phyloP scores from a whole-genome alignment of 225 moss, liverwort and hornwort species.

The Asterella californica region DNA sequence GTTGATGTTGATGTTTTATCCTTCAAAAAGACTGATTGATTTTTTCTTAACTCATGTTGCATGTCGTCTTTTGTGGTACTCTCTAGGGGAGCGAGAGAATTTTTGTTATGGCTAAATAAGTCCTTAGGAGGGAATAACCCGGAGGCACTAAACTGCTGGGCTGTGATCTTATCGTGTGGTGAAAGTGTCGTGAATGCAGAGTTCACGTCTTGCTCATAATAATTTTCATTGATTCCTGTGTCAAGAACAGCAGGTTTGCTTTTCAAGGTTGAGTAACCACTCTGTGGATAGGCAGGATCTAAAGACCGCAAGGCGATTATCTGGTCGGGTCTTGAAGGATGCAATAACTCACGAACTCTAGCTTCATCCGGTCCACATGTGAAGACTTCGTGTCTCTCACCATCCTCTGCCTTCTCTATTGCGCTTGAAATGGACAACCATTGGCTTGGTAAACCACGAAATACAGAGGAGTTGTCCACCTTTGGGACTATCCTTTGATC shows the following conservation, averaged over 20 bases:
- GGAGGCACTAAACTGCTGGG: neutral
- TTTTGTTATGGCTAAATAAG: neutral
- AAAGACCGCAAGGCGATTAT: neutral
- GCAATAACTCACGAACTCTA: neutral
- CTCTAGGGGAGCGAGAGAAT: neutral
- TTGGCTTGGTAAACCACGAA: neutral
- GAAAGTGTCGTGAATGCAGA: neutral
- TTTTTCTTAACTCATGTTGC: neutral
- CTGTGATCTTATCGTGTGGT: neutral
- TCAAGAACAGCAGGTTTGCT: neutral
- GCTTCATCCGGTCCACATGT: neutral
- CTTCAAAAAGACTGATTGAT: neutral
- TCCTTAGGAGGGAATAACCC: neutral
- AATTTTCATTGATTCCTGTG: neutral
- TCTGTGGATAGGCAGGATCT: neutral
- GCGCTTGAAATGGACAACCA: neutral
- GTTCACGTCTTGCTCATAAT: neutral
- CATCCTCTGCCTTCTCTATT: neutral
- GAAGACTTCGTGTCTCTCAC: neutral
- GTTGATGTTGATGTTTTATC: neutral
- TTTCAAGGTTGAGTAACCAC: neutral
- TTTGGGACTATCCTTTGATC: neutral
- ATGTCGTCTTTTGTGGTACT: neutral
- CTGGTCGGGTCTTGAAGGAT: slow-evolving; percentile 14
- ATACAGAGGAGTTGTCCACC: neutral